Evolutionary conservation across 495 filamentous ascomycete species (phyloP), one percentile per base, ranked within the genome.

Genomic region (Tuber brumale): DNA sequence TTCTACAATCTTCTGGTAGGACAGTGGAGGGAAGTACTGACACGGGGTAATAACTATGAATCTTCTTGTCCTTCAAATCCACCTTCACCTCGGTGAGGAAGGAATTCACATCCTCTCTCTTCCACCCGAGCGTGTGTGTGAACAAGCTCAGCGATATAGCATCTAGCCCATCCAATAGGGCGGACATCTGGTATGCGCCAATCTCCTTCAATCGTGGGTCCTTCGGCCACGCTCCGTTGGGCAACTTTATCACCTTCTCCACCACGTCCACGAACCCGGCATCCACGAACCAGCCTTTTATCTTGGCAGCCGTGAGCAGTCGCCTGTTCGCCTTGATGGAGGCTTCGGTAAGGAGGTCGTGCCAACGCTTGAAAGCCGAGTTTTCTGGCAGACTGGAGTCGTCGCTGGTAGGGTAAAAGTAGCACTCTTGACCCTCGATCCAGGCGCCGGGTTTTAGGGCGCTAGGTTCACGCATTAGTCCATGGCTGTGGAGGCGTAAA

Each of bases 341-440:
- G 3, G 76, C 76, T 70, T 74, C 16, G 2, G 75, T 45, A 48
- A 81, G 73, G 35, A 69, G 46, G 19, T 46, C 44, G 4, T 72
- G 78, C 79, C 73, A 82, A n/a, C 51, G 73, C n/a, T 69, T 72
- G 31, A 82, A 76, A 18, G 80, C 73, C 1, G 79, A 79, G 8
- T 79, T 71, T 1, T 39, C 69, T 1, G 43, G 39, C 1, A 79
- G 37, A 10, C 84, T 81, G n/a, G 74, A 80, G 70, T 87, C 86
- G 72, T 86, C 84, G 37, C 82, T 85, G 74, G 90, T 86, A 69
- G 88, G 85, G 18, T 84, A 80, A 75, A 90, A 84, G 70, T 87
- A 85, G 9, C 57, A 66, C 8, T 90, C 87, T 57, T 89, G 86
- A 37, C 90, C 85, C 82, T 92, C 91, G 75, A 89, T 83, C 75